A percentile compares a stretch with the other conserved stretches of the same genome.
Evolutionary conservation across 805 yeast species (phyloP).

Genomic region (Teunomyces barrocoloradensis): DNA sequence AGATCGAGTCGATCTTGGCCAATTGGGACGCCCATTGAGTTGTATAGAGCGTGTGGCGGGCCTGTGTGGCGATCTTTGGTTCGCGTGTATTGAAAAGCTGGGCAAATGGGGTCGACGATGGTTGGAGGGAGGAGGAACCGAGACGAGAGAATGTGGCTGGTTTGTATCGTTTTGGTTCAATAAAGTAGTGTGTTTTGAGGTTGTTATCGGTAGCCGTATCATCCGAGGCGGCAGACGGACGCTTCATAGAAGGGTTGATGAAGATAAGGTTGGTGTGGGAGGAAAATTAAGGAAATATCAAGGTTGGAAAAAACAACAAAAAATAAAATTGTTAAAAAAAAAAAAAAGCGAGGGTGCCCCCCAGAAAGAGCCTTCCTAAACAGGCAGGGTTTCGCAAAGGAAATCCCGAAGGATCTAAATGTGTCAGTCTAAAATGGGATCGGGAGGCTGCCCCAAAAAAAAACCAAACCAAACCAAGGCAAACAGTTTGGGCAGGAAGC

Average conservation of each 20-base stretch:
- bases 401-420: background rate
- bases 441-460: background rate
- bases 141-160: slow-evolving; percentile 6
- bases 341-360: background rate
- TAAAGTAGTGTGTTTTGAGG: slow-evolving; percentile 36
- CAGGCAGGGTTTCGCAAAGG: background rate
- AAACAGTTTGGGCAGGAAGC: no score
- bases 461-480: background rate
- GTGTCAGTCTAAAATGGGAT: background rate
- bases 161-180: slow-evolving; percentile 10
- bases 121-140: background rate
- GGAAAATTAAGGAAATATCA: background rate
- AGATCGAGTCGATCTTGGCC: slow-evolving; percentile 23
- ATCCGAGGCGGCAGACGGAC: background rate
- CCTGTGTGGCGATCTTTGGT: slow-evolving; percentile 15
- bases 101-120: slow-evolving; percentile 19
- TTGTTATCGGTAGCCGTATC: slow-evolving; percentile 9
- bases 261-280: background rate
- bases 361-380: background rate
- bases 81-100: slow-evolving; percentile 25
- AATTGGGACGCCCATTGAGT: slow-evolving; percentile 30
- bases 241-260: background rate
- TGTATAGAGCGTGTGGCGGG: slow-evolving; percentile 22
- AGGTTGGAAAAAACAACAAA: background rate
- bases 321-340: background rate